Percentiles rank a stretch among this genome's conserved stretches.
Conservation (phyloP, 441 rosid species). For the Mallotus repandus region DNA sequence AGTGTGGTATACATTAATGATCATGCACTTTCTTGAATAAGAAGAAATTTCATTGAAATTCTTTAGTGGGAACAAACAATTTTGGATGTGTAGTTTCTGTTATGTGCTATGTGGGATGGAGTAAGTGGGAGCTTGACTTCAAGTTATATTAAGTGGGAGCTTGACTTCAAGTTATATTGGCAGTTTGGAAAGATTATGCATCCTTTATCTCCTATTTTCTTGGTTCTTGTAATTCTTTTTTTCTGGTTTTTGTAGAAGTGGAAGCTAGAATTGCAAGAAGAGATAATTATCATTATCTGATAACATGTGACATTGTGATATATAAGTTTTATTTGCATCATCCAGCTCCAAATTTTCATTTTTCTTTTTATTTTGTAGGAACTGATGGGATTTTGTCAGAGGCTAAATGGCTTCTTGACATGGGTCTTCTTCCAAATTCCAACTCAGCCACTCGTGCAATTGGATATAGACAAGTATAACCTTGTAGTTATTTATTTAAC, state of each 20-base stretch:
- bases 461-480: constrained; percentile 80
- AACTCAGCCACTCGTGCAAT: constrained; percentile 89
- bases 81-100: neutral
- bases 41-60: neutral
- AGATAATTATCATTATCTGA: neutral
- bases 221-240: neutral
- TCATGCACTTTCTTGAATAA: neutral
- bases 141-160: neutral
- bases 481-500: neutral
- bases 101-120: neutral
- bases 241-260: neutral
- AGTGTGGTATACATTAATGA: neutral
- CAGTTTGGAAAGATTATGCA: neutral
- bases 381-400: constrained; percentile 65
- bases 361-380: constrained; percentile 35
- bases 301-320: neutral
- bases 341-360: neutral
- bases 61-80: neutral
- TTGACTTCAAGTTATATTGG: no score
- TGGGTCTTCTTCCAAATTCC: constrained; percentile 78
- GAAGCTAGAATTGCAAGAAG: neutral
- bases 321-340: neutral
- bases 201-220: neutral
- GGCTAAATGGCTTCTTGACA: constrained; percentile 82
- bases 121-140: neutral